phyloP scores from a whole-genome alignment of 108 stramenopile species.

The Cyclotella kingstonii region DNA sequence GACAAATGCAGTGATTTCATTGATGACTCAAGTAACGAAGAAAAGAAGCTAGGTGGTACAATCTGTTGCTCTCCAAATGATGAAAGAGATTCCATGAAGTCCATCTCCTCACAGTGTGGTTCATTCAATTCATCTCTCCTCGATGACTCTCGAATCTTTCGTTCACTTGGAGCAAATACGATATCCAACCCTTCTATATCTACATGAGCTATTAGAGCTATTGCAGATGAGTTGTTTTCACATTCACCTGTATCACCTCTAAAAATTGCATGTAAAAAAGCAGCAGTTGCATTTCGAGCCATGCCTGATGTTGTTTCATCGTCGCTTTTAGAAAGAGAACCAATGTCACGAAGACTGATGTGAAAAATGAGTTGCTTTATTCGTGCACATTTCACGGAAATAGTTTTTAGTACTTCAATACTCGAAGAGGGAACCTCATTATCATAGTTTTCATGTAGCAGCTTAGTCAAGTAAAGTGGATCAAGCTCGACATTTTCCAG shows the following conservation, averaged over 20 bases:
- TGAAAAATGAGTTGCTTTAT: constrained; percentile 23
- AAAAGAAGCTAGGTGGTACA: constrained; percentile 24
- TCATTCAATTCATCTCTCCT: background rate
- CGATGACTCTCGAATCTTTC: background rate
- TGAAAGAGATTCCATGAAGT: background rate
- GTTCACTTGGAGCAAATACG: constrained; percentile 13
- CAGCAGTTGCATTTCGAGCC: constrained; percentile 23
- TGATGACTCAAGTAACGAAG: constrained; percentile 37
- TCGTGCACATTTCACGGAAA: constrained; percentile 6
- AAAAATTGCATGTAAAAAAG: constrained; percentile 16
- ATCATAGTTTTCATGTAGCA: background rate
- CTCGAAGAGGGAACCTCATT: background rate
- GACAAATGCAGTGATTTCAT: constrained; percentile 39
- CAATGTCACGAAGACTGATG: constrained; percentile 14
- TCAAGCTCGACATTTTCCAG: constrained; percentile 61
- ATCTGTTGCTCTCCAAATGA: constrained; percentile 3
- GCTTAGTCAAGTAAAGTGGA: constrained; percentile 45
- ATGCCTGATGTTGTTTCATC: constrained; percentile 5
- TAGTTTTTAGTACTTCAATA: constrained; percentile 1
- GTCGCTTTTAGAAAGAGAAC: background rate
- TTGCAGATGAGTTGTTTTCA: constrained; percentile 2
- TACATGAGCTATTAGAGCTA: constrained; percentile 25
- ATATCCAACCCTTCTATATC: constrained; percentile 29
- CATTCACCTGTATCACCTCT: background rate
- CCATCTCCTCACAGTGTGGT: background rate